A percentile compares a stretch with the other conserved stretches of the same genome.
phyloP scores from a whole-genome alignment of 352 stramenopile genomes.

The Phytophthora fragariaefolia region DNA sequence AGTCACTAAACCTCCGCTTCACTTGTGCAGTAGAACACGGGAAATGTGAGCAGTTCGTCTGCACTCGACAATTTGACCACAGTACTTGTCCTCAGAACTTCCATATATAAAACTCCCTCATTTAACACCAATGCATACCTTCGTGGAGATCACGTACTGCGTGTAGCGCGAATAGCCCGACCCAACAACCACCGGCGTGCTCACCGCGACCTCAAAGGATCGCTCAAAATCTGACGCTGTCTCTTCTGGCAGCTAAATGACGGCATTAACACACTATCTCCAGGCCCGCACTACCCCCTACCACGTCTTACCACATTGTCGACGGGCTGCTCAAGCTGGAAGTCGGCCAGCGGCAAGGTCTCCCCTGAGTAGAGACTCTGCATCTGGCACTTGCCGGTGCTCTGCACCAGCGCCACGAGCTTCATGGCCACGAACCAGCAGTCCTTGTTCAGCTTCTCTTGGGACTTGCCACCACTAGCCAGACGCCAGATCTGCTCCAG shows the following conservation, averaged over 20 bases:
- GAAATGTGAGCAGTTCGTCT: constrained; percentile 78
- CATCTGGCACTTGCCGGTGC: constrained; percentile 83
- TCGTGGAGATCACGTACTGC: constrained; percentile 90
- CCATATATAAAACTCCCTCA: neutral
- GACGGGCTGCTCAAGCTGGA: constrained; percentile 78
- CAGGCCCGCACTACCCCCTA: neutral
- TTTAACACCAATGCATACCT: constrained; percentile 39
- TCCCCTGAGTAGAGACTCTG: constrained; percentile 82
- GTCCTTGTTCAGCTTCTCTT: constrained; percentile 88
- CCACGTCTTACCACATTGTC: constrained; percentile 70
- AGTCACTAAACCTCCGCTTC: constrained; percentile 89
- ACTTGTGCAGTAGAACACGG: constrained; percentile 77
- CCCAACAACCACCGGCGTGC: constrained; percentile 79
- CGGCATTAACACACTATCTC: neutral
- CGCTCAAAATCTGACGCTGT: constrained; percentile 48
- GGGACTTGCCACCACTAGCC: constrained; percentile 88
- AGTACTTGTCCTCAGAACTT: neutral
- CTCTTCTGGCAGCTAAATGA: constrained; percentile 62
- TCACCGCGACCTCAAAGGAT: constrained; percentile 78
- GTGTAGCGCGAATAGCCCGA: constrained; percentile 86
- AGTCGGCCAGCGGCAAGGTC: constrained; percentile 73
- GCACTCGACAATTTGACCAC: neutral
- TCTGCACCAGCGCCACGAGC: constrained; percentile 88
- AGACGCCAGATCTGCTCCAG: constrained; percentile 81
- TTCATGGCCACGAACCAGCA: constrained; percentile 93